Percentiles rank a stretch among this genome's conserved stretches.
These are phyloP conservation scores for Alternaria triticimaculans DNA, from an alignment of 2,329 filamentous ascomycete species.

Conservation along the genomic window DNA sequence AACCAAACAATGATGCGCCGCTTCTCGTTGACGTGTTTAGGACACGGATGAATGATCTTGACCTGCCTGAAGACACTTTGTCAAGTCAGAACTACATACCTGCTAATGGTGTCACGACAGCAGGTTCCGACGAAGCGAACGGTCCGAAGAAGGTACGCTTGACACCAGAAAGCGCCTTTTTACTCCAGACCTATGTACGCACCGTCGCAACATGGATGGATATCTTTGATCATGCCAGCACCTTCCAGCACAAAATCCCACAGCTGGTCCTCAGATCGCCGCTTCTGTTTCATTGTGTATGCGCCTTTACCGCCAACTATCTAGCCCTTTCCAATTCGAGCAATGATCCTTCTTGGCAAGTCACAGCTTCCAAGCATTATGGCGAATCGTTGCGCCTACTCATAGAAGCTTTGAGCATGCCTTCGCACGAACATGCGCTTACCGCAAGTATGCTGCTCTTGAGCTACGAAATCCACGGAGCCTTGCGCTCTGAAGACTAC, in stretches of 20 bases:
- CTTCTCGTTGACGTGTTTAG: slow-evolving; percentile 32
- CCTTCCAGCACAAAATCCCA: slow-evolving; percentile 41
- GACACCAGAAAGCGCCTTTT: slow-evolving; percentile 39
- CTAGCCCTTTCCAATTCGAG: slow-evolving; percentile 35
- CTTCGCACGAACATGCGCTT: slow-evolving; percentile 36
- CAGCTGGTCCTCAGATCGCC: slow-evolving; percentile 37
- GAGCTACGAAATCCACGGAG: slow-evolving; percentile 42
- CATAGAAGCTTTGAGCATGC: slow-evolving; percentile 36
- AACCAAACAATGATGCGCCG: slow-evolving; percentile 5
- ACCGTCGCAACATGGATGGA: slow-evolving; percentile 48
- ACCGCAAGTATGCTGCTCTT: slow-evolving; percentile 45
- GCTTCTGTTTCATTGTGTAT: slow-evolving; percentile 43
- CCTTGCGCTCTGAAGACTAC: slow-evolving; percentile 37
- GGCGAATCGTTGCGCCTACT: slow-evolving; percentile 38
- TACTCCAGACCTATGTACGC: slow-evolving; percentile 40
- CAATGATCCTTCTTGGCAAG: slow-evolving; percentile 37
- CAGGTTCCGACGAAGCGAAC: slow-evolving; percentile 4
- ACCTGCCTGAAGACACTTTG: slow-evolving; percentile 20
- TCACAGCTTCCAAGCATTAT: slow-evolving; percentile 40
- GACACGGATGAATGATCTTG: slow-evolving; percentile 31
- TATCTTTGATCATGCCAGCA: slow-evolving; percentile 38
- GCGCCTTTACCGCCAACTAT: slow-evolving; percentile 45
- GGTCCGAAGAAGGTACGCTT: slow-evolving; percentile 18
- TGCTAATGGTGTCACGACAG: slow-evolving; percentile 18
- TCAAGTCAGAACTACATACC: slow-evolving; percentile 15